Base-by-base conservation (phyloP, 1,284 basidiomycete genomes). In the Coniophora puteana region DNA sequence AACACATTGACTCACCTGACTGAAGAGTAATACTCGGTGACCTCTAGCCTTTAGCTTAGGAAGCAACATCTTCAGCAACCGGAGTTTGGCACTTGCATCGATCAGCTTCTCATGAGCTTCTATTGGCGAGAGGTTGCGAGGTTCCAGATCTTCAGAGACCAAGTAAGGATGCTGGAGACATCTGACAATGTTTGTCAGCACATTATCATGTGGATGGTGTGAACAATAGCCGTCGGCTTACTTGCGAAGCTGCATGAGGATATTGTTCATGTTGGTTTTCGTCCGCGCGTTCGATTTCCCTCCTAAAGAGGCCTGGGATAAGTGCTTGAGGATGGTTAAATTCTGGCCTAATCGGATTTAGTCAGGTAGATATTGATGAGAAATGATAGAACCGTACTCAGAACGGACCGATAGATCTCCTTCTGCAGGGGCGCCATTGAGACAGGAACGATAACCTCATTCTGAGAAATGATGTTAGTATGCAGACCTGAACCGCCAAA, bases 11-110 rank as follows among this genome's bases (percentile, higher is more conserved):
- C 74, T 55, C 63, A 95, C 96, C 72, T 99, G 96, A 63, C 93
- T 96, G 68, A 99, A 99, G 20, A 99, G 70, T 17, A 99, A 72
- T n/a, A 98, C 83, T 20, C 96, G 84, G 65, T 99, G 96, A 0
- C 93, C 93, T 30, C 85, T 80, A 38, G 81, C 80, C 58, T 90
- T 92, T 40, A 99, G 76, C 62, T 93, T 90, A 0, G 90, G 89
- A 27, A 99, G 71, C 35, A 98, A 67, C 36, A 71, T 64, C 61
- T 87, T 91, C 31, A 99, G 72, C 40, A 96, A 77, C 23, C 83
- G 79, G 38, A 99, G 70, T 66, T 98, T 98, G 24, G 86, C 81
- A 51, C 91, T 94, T 1, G 82, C 90, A 43, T 88, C 84, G 32
- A 93, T 81, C 27, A 97, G 66, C 49, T 85, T 86, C 45, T 83